Evolutionary conservation across 495 filamentous ascomycete species (phyloP).

Genomic region (Barbatosphaeria neglecta): DNA sequence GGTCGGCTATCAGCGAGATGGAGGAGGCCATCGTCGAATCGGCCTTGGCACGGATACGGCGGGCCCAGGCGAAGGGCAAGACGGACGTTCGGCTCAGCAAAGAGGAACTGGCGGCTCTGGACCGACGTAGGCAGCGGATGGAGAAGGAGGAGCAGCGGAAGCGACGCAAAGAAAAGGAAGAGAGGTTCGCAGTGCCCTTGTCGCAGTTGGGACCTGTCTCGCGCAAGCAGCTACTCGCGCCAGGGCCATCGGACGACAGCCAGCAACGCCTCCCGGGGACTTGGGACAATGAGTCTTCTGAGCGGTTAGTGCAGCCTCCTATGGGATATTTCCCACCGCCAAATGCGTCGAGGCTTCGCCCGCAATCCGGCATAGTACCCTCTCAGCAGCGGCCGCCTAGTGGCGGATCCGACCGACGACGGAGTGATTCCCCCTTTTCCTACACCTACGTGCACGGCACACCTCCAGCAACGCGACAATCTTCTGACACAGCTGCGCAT

Average conservation of each 20-base stretch:
- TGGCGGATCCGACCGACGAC: conserved; percentile 12
- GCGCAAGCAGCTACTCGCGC: conserved; percentile 7
- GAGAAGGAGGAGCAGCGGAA: conserved; percentile 31
- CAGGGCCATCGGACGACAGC: conserved; percentile 1
- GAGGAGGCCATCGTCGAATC: conserved; percentile 64
- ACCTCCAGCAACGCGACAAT: background rate
- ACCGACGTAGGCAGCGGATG: conserved; percentile 49
- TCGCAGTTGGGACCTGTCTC: conserved; percentile 20
- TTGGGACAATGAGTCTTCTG: conserved; percentile 4
- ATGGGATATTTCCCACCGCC: conserved; percentile 30
- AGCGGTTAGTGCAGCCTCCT: conserved; percentile 12
- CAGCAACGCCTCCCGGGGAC: background rate
- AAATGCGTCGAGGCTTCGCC: conserved; percentile 15
- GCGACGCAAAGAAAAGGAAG: conserved; percentile 17
- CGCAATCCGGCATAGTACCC: conserved; percentile 19
- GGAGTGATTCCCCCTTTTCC: conserved; percentile 26
- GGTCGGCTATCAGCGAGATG: conserved; percentile 42
- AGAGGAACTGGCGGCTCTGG: conserved; percentile 63
- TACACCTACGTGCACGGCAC: conserved; percentile 25
- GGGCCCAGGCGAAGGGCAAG: conserved; percentile 60
- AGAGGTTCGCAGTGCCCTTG: conserved; percentile 29
- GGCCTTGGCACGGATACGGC: conserved; percentile 64
- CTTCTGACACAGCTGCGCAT: background rate
- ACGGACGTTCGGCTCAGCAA: conserved; percentile 64
- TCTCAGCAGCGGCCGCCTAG: conserved; percentile 13